Evolutionary conservation across 352 stramenopile genomes (phyloP).

Genomic region (Phytophthora vignae): DNA sequence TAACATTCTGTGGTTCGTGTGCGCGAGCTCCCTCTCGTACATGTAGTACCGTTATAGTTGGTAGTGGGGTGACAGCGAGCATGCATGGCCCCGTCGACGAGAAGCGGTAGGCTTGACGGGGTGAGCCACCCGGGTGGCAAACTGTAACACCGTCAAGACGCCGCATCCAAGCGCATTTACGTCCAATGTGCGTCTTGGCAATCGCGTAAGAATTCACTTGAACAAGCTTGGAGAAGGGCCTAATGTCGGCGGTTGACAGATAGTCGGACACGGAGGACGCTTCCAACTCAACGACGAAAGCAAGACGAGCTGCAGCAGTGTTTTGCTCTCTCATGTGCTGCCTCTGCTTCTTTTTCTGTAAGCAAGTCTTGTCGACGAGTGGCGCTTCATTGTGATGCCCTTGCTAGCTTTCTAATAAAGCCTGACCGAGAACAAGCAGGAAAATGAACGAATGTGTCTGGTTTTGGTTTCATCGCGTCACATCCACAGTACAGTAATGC

Average conservation of each 20-base stretch:
- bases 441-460: neutral
- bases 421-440: neutral
- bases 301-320: slow-evolving; percentile 1
- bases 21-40: too few species aligned
- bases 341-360: slow-evolving; percentile 4
- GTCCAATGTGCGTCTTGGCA: slow-evolving; percentile 13
- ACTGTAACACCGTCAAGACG: slow-evolving; percentile 4
- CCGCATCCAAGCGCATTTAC: slow-evolving; percentile 18
- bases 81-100: too few species aligned
- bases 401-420: neutral
- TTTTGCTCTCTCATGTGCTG: neutral
- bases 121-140: too few species aligned
- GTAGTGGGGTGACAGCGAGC: too few species aligned
- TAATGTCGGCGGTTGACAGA: slow-evolving; percentile 1
- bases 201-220: slow-evolving; percentile 5
- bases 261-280: neutral
- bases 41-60: too few species aligned
- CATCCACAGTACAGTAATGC: too few species aligned
- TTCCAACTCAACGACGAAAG: slow-evolving; percentile 15
- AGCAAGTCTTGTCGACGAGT: neutral
- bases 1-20: too few species aligned
- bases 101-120: too few species aligned
- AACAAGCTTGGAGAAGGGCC: slow-evolving; percentile 5
- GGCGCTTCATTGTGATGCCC: neutral
- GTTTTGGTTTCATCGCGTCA: too few species aligned